Percentiles rank a stretch among this genome's conserved stretches.
phyloP scores from a whole-genome alignment of 768 basidiomycete species.

The Pluteus cervinus region DNA sequence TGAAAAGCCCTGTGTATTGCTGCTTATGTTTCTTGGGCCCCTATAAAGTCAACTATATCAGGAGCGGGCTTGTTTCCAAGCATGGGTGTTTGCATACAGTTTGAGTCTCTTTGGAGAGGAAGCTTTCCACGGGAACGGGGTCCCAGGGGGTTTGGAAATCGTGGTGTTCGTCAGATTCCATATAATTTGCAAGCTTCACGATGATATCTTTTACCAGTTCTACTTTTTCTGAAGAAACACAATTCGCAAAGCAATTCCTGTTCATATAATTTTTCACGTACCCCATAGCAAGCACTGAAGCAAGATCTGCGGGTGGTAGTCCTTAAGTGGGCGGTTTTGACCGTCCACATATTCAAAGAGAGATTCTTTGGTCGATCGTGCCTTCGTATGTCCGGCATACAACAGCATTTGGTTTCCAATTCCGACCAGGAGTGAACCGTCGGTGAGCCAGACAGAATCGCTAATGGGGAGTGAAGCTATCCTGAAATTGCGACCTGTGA shows the following conservation, averaged over 20 bases:
- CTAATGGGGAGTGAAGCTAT: conserved; percentile 73
- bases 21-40: conserved; percentile 26
- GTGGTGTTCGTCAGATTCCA: conserved; percentile 20
- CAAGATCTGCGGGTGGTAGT: conserved; percentile 92
- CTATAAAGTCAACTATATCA: conserved; percentile 8
- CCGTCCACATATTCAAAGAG: conserved; percentile 80
- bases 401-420: conserved; percentile 81
- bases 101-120: conserved; percentile 32
- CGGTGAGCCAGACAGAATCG: conserved; percentile 88
- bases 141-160: conserved; percentile 29
- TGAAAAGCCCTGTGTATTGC: conserved; percentile 50
- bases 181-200: conserved; percentile 49
- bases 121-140: conserved; percentile 53
- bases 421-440: conserved; percentile 77
- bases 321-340: conserved; percentile 79
- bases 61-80: conserved; percentile 1
- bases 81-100: neutral
- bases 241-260: conserved; percentile 2
- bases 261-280: conserved; percentile 25
- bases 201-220: conserved; percentile 83
- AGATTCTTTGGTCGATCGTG: conserved; percentile 28
- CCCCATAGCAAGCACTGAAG: conserved; percentile 92
- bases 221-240: conserved; percentile 55
- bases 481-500: conserved; percentile 30
- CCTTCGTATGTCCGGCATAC: conserved; percentile 46